Evolutionary conservation across 2,329 filamentous ascomycete genomes (phyloP).

Genomic region (Botrytis elliptica): DNA sequence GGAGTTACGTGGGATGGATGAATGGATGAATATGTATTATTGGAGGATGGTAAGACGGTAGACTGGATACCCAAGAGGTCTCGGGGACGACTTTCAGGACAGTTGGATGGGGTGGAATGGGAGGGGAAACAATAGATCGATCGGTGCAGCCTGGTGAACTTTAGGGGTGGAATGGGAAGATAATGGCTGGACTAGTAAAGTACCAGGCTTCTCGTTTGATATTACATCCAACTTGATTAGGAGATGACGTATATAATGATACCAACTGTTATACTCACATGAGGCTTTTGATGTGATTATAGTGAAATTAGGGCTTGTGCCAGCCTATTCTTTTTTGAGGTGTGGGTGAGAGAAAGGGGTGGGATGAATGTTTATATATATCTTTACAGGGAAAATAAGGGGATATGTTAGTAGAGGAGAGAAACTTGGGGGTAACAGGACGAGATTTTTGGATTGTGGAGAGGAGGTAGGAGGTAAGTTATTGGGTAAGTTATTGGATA

Average conservation of each 20-base stretch:
- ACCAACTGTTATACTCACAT: background rate
- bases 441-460: background rate
- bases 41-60: background rate
- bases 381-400: background rate
- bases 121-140: background rate
- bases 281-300: background rate
- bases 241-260: background rate
- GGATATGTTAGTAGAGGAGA: background rate
- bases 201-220: background rate
- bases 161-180: background rate
- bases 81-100: background rate
- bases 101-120: background rate
- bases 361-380: background rate
- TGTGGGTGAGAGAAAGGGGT: background rate
- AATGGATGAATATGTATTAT: conserved; percentile 2
- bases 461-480: background rate
- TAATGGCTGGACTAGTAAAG: background rate
- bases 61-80: background rate
- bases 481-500: background rate
- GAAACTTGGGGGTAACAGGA: background rate
- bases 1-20: background rate
- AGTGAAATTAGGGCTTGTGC: background rate
- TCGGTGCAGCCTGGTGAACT: background rate
- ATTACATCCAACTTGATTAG: background rate
- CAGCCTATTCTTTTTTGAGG: background rate